Conservation (phyloP, 169 alveolate genomes). For the Plasmodium gonderi region DNA sequence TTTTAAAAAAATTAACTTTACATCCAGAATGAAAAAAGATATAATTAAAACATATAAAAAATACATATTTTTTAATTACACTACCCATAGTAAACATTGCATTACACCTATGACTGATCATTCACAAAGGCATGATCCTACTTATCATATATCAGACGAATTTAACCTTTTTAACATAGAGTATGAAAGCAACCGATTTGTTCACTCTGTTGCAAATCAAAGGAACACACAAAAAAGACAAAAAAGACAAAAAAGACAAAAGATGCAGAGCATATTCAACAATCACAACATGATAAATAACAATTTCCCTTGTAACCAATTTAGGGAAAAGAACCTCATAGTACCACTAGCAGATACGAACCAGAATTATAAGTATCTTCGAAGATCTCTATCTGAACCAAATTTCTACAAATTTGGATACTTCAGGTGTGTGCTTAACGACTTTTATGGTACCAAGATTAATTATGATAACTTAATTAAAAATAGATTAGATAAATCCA, state of each 20-base stretch:
- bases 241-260: neutral
- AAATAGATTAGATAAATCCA: conserved; percentile 28
- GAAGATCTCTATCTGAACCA: conserved; percentile 71
- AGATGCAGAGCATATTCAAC: neutral
- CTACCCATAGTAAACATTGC: neutral
- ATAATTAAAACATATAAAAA: neutral
- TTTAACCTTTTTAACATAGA: neutral
- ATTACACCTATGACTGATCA: neutral
- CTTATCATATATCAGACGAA: neutral
- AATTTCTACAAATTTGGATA: conserved; percentile 38
- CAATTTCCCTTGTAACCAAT: neutral
- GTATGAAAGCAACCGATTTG: neutral
- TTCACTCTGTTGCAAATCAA: neutral
- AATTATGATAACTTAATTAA: conserved; percentile 32
- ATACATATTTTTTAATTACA: neutral
- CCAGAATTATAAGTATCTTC: conserved; percentile 37
- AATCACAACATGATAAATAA: neutral
- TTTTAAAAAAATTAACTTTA: conserved; percentile 5
- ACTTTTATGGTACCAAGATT: conserved; percentile 2
- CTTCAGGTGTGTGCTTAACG: conserved; percentile 9
- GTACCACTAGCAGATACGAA: conserved; percentile 53
- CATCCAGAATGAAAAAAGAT: neutral
- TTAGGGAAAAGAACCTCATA: conserved; percentile 27
- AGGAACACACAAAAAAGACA: neutral
- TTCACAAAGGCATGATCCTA: neutral